These are phyloP conservation scores for Trametes maxima DNA, from an alignment of 768 basidiomycete genomes.

Conservation along the genomic window DNA sequence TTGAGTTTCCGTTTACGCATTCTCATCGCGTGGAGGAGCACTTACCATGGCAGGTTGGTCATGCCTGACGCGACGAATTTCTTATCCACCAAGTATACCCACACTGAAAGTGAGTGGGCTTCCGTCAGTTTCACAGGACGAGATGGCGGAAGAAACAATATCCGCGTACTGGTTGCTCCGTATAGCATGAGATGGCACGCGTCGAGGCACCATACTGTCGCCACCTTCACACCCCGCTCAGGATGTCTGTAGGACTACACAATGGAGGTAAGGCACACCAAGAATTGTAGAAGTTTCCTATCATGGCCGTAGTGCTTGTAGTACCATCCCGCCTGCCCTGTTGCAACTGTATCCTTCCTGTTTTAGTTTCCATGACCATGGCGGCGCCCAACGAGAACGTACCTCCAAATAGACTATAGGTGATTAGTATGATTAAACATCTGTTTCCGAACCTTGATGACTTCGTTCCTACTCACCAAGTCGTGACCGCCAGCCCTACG, in stretches of 20 bases:
- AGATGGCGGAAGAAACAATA: neutral
- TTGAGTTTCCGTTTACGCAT: too few relatives aligned
- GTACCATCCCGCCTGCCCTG: constrained; percentile 5
- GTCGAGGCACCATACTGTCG: neutral
- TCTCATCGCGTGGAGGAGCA: neutral
- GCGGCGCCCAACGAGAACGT: neutral
- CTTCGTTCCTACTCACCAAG: neutral
- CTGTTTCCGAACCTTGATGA: neutral
- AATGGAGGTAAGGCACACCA: neutral
- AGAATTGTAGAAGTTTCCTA: neutral
- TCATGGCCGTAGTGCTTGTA: constrained; percentile 5
- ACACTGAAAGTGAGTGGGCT: neutral
- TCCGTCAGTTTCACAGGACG: too few relatives aligned
- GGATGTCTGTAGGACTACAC: neutral
- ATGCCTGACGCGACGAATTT: neutral
- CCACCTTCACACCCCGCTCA: neutral
- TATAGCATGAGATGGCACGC: neutral
- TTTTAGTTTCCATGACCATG: too few relatives aligned
- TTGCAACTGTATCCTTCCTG: neutral
- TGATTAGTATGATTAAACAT: neutral
- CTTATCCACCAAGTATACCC: neutral
- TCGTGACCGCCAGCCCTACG: neutral
- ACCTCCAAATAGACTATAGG: constrained; percentile 5
- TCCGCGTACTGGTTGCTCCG: constrained; percentile 1
- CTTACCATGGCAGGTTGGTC: constrained; percentile 3